Percentiles rank a stretch among this genome's conserved stretches.
Evolutionary conservation across 2,329 filamentous ascomycete genomes (phyloP).

Genomic region (Fusarium liriodendri): DNA sequence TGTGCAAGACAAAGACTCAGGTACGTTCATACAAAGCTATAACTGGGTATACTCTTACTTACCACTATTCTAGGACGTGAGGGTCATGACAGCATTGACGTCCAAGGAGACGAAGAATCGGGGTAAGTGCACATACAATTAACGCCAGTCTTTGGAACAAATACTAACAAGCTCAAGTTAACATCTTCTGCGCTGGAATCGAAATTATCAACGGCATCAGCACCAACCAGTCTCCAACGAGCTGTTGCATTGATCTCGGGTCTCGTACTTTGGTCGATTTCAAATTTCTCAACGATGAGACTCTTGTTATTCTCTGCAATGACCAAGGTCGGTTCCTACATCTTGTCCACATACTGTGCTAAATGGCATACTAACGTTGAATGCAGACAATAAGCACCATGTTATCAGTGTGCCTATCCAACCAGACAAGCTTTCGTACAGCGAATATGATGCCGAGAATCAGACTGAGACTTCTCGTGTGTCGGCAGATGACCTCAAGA

Average conservation of each 20-base stretch:
- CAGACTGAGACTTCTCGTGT: conserved; percentile 12
- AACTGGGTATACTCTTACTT: not conserved
- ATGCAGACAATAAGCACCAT: conserved; percentile 41
- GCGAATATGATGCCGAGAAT: conserved; percentile 46
- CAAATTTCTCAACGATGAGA: conserved; percentile 74
- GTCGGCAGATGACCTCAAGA: conserved; percentile 25
- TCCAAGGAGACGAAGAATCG: conserved; percentile 50
- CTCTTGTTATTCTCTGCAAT: conserved; percentile 69
- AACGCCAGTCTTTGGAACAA: too few relatives aligned
- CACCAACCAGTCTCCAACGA: conserved; percentile 52
- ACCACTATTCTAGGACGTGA: conserved; percentile 46
- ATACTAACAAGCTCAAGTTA: conserved; percentile 55
- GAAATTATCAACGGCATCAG: conserved; percentile 70
- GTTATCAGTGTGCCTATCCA: conserved; percentile 52
- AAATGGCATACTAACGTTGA: not conserved
- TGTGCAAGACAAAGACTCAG: conserved; percentile 54
- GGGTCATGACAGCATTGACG: conserved; percentile 56
- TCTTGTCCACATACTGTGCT: not conserved
- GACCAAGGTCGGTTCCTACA: conserved; percentile 46
- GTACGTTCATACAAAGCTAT: conserved; percentile 39
- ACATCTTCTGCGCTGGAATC: conserved; percentile 65
- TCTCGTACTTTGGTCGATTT: conserved; percentile 66
- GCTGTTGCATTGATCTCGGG: conserved; percentile 55
- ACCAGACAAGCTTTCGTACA: conserved; percentile 50
- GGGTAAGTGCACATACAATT: conserved; percentile 45